Base-by-base conservation (phyloP, 2,329 filamentous ascomycete species). In the Pezicula carpinea region DNA sequence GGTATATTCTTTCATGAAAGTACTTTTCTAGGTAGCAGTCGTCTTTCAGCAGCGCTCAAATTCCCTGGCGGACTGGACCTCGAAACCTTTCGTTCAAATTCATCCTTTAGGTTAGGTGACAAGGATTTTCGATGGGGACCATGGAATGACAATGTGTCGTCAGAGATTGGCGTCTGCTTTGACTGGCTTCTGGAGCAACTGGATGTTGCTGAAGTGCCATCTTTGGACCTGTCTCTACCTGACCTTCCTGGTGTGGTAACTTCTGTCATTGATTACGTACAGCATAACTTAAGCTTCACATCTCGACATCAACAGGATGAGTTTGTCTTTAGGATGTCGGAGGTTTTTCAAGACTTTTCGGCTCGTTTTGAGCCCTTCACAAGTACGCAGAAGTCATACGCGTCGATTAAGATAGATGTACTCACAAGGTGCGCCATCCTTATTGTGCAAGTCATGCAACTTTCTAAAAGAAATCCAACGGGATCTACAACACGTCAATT, bases 111-210 rank as follows among this genome's bases (percentile, higher is more conserved):
- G 23, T 61, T 84, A 6, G 75, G 70, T 11, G 69, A 71, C 6
- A 72, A 75, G 48, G 58, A 59, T 0, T 68, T 84, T 5, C 64
- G 63, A 47, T 85, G 82, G 81, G 71, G 70, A 6, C 39, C 53
- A 2, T 85, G 82, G 81, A 67, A 79, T 53, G 74, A 76, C 8
- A 70, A 70, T 26, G 71, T 74, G 2, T 83, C 81, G 1, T 83
- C 80, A 3, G 80, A 85, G 54, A 54, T 84, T 17, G 80, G 81
- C 2, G 69, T 83, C 33, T 63, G 82, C n/a, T 66, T 82, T 48
- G 81, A 85, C 60, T 79, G 73, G 61, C 64, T 84, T 26, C 60
- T 66, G 10, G 78, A 82, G 29, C 67, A 75, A 26, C 38, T 62
- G 6, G 34, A 51, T 38, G 21, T 36, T 17, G 17, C 41, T 23